Base-by-base conservation (phyloP, 2,329 filamentous ascomycete genomes). In the Penicillium sp. region DNA sequence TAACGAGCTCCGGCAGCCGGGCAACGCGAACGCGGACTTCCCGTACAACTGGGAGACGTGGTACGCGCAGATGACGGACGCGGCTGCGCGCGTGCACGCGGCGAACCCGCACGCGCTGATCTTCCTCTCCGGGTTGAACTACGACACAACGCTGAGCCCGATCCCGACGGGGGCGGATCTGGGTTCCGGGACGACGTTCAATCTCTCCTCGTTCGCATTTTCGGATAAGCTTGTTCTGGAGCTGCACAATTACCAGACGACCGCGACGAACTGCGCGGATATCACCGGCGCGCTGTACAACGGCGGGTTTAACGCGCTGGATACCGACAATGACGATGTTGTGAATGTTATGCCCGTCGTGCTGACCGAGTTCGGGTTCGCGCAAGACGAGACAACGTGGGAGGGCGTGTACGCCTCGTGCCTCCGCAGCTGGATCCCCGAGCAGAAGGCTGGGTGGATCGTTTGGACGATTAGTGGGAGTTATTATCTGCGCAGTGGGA, bases 401-500 rank as follows among this genome's bases (percentile, higher is more conserved):
- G 68, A 76, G 49, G 72, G 75, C 8, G 79, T 82, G 2, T 88
- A 88, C 69, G 77, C 83, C 3, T 79, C 77, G 13, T 88, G 86
- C 64, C 71, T 88, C 64, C 78, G 80, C 5, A 73, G 74, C 15
- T 86, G 81, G 68, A 71, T 88, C 54, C 79, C 81, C 0, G 71
- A 75, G 45, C 75, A 81, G 67, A 79, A 84, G 73, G 79, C 81
- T 0, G 82, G 86, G 13, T 86, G 86, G 85, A 81, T 84, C 72
- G 78, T 85, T 74, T 88, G 86, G 83, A 86, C 86, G 38, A 58
- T 90, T 15, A 79, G 79, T 0, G 85, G 85, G 1, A 86, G 84
- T 68, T 88, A 88, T 68, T 88, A 88, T 66, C 80, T 84, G 59
- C 76, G 85, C 1, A 70, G 74, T 6, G 85, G 85, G 0, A 77